Conservation (phyloP, 2,329 filamentous ascomycete genomes). For the Trichoderma pleuroti region DNA sequence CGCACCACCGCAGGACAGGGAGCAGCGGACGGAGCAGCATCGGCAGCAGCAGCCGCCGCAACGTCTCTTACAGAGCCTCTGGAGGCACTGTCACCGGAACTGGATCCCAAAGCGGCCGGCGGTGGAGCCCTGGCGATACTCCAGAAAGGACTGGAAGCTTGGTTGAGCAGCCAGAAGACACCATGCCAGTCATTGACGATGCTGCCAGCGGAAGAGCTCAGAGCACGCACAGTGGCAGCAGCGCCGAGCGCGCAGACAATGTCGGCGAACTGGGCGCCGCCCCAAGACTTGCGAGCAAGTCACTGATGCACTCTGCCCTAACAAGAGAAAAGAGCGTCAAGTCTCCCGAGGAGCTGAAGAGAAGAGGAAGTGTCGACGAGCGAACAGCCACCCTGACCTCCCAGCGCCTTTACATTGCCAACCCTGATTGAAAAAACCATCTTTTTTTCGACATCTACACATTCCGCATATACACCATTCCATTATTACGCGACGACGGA, state of each 20-base stretch:
- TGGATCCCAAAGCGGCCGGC: constrained; percentile 37
- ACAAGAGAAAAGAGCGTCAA: constrained; percentile 64
- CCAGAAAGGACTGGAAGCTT: constrained; percentile 54
- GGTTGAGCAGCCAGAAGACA: constrained; percentile 40
- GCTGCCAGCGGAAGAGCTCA: constrained; percentile 46
- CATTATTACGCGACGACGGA: constrained; percentile 23
- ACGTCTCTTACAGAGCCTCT: constrained; percentile 49
- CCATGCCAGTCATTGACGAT: constrained; percentile 34
- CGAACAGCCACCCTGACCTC: constrained; percentile 71
- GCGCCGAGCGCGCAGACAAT: constrained; percentile 58
- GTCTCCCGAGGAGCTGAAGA: constrained; percentile 66
- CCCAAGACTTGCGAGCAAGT: constrained; percentile 55
- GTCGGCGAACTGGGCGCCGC: constrained; percentile 52
- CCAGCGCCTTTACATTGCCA: constrained; percentile 77
- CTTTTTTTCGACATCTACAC: background rate
- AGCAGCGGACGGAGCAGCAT: constrained; percentile 73
- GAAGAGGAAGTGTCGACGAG: constrained; percentile 81
- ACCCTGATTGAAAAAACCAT: constrained; percentile 59
- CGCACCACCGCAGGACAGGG: constrained; percentile 65
- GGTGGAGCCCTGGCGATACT: constrained; percentile 53
- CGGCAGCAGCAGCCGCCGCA: constrained; percentile 47
- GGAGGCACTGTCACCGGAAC: constrained; percentile 35
- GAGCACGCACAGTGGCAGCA: constrained; percentile 55
- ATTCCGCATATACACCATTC: background rate
- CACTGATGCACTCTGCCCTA: constrained; percentile 53